These are phyloP conservation scores for Pyrenochaeta sp. DNA, from an alignment of 2,329 filamentous ascomycete genomes.

Conservation along the genomic window DNA sequence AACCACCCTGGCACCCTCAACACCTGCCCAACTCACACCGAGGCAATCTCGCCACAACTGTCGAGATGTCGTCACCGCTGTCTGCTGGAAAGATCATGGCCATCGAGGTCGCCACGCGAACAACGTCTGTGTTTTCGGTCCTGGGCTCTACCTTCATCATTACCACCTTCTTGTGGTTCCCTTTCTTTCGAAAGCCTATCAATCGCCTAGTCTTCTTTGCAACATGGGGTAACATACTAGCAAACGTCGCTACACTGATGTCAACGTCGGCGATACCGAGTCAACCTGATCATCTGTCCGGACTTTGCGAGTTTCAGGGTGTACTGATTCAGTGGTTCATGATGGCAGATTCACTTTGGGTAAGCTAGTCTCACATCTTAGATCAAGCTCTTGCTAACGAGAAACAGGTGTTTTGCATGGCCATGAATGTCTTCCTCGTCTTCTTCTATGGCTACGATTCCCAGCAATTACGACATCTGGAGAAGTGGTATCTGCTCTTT, in stretches of 20 bases:
- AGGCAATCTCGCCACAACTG: background rate
- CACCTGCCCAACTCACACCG: background rate
- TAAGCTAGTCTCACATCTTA: conserved; percentile 83
- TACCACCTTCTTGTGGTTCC: conserved; percentile 72
- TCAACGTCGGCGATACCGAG: conserved; percentile 65
- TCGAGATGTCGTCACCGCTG: conserved; percentile 25
- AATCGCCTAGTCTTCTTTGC: conserved; percentile 86
- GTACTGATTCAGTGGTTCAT: conserved; percentile 81
- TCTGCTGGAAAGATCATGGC: conserved; percentile 39
- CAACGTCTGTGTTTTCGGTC: conserved; percentile 75
- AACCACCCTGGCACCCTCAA: background rate
- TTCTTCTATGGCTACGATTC: conserved; percentile 79
- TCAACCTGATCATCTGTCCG: conserved; percentile 49
- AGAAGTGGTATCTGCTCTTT: conserved; percentile 72
- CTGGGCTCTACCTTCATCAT: conserved; percentile 77
- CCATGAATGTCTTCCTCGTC: conserved; percentile 81
- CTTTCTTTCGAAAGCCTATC: conserved; percentile 82
- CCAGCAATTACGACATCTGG: conserved; percentile 69
- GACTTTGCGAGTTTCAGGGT: conserved; percentile 77
- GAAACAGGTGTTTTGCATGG: conserved; percentile 74
- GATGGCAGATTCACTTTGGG: conserved; percentile 25
- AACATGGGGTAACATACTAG: conserved; percentile 80
- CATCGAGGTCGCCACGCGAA: conserved; percentile 71
- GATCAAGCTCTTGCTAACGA: conserved; percentile 71
- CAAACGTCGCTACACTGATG: conserved; percentile 79